Base-by-base conservation (phyloP, 768 basidiomycete genomes). In the Lactarius akahatsu region DNA sequence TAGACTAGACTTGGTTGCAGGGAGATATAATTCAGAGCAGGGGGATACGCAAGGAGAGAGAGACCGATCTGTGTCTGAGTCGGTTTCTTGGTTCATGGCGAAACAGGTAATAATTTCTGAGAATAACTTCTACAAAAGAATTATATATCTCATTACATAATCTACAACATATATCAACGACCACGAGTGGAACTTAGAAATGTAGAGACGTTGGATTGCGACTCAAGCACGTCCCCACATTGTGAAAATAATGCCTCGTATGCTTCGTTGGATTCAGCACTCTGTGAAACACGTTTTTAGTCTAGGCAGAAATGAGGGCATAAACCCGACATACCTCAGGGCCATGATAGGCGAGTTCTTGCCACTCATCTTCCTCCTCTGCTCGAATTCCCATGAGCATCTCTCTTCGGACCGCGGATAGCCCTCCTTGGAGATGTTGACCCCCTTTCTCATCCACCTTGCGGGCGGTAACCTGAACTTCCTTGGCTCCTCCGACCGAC, bases 331-430 rank as follows among this genome's bases (percentile, higher is more conserved):
- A 63, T 68, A 93, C 92, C 77, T 85, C 82, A 45, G 80, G 80
- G 70, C 86, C 86, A 71, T 79, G 86, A 74, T 87, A 92, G 58
- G 86, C 80, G 28, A 91, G 78, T 56, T 85, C 79, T 71, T 86
- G 78, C 92, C 92, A 94, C 61, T 76, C 77, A 72, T 92, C 92
- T 61, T 92, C 91, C 71, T 92, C 89, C 73, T 94, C 92, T 3
- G 78, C 78, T 34, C 90, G 83, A 45, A 92, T 86, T n/a, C 82
- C 79, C 57, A 83, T 81, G 28, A 94, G 75, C 83, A 94, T 91
- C 70, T 94, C 92, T 71, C 90, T 82, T 59, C 92, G 81, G 11
- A 85, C 85, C 7, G 82, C 74, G 55, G 92, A 90, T 61, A 93
- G 76, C 0, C 89, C 87, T 11, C 89, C 89, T 71, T 84, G 83